A percentile compares a stretch with the other conserved stretches of the same genome.
Conservation (phyloP, 768 basidiomycete genomes). For the Rossbeevera mucosa region DNA sequence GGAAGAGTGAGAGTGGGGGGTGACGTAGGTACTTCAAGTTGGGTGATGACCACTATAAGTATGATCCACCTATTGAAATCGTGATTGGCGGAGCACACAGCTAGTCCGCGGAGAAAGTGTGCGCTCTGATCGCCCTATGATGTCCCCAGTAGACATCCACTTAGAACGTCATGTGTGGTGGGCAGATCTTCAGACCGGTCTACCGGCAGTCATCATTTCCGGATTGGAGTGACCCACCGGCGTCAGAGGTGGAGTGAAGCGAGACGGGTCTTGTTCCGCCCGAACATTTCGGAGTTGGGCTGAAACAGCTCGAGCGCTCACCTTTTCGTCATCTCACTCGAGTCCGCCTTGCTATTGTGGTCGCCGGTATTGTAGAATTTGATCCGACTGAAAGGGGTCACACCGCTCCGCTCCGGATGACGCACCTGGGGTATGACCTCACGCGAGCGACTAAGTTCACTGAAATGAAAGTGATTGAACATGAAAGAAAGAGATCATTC, state of each 20-base stretch:
- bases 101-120: background rate
- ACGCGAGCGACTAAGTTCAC: too few relatives aligned
- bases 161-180: background rate
- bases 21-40: background rate
- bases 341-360: background rate
- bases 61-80: background rate
- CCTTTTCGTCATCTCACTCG: background rate
- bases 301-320: background rate
- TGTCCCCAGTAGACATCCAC: background rate
- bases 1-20: background rate
- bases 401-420: constrained; percentile 18
- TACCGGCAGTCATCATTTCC: background rate
- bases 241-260: background rate
- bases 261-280: background rate
- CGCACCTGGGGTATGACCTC: constrained; percentile 27
- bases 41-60: background rate
- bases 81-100: background rate
- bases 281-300: background rate
- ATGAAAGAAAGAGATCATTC: background rate
- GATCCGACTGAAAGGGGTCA: constrained; percentile 22
- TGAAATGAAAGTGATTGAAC: too few relatives aligned
- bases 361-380: constrained; percentile 3
- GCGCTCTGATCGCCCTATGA: background rate
- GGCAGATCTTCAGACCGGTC: background rate
- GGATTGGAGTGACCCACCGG: background rate